These are phyloP conservation scores for Abeoforma whisleri DNA, from an alignment of 78 protist species.

Conservation along the genomic window DNA sequence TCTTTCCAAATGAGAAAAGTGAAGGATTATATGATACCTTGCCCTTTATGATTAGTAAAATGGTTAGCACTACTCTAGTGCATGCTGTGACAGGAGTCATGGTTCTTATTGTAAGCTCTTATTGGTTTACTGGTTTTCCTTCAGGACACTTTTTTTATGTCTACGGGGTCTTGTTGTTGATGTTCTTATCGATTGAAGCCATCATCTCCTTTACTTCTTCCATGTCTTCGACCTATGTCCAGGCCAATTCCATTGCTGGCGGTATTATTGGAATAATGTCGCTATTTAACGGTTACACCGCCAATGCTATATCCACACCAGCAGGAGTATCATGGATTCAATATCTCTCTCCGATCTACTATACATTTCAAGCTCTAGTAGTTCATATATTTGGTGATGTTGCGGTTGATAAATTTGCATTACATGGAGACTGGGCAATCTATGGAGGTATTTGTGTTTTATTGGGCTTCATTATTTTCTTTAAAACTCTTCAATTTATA, in stretches of 20 bases:
- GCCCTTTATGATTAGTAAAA: constrained; percentile 13
- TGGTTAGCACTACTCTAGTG: not conserved
- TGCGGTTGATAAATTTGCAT: not conserved
- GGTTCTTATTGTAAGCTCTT: constrained; percentile 12
- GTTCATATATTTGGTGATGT: constrained; percentile 29
- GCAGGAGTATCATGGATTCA: constrained; percentile 4
- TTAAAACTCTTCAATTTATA: not conserved
- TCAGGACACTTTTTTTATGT: not conserved
- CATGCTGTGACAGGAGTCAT: constrained; percentile 11
- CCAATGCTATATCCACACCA: not conserved
- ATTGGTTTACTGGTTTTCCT: constrained; percentile 30
- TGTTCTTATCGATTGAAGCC: not conserved
- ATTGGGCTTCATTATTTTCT: constrained; percentile 7
- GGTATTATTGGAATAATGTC: constrained; percentile 27
- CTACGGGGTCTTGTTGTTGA: not conserved
- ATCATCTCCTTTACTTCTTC: constrained; percentile 20
- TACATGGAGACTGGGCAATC: constrained; percentile 25
- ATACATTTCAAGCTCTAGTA: constrained; percentile 22
- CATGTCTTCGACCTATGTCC: not conserved
- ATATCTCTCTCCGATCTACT: constrained; percentile 1
- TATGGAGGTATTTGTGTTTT: constrained; percentile 28
- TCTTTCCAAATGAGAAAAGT: constrained; percentile 21
- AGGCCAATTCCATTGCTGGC: constrained; percentile 32
- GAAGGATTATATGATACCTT: constrained; percentile 23
- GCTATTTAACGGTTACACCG: constrained; percentile 24